These are phyloP conservation scores for Aspergillus aculeatinus DNA, from an alignment of 2,329 filamentous ascomycete species.

Conservation along the genomic window DNA sequence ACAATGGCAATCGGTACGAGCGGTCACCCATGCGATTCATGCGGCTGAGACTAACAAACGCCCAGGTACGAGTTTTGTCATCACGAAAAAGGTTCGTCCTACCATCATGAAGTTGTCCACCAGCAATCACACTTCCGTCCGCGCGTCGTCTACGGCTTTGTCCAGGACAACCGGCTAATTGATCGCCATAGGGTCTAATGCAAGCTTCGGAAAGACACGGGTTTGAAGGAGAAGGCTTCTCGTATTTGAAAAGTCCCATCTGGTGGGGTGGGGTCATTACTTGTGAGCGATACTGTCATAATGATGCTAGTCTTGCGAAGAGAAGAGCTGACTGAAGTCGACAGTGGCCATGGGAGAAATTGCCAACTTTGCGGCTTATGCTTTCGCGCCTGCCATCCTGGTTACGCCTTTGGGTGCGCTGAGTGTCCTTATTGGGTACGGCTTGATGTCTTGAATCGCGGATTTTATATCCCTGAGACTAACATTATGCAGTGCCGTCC, in stretches of 20 bases:
- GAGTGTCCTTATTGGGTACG: constrained; percentile 81
- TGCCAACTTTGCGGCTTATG: constrained; percentile 97
- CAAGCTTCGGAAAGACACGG: constrained; percentile 88
- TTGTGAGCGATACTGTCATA: constrained; percentile 55
- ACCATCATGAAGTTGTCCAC: constrained; percentile 4
- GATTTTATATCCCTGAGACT: constrained; percentile 14
- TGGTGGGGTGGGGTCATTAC: constrained; percentile 97
- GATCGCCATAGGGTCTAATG: constrained; percentile 68
- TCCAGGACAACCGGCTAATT: constrained; percentile 21
- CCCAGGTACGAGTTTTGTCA: constrained; percentile 91
- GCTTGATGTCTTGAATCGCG: constrained; percentile 4
- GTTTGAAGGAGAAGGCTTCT: constrained; percentile 94
- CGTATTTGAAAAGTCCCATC: constrained; percentile 88
- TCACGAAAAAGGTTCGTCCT: constrained; percentile 85
- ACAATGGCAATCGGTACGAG: constrained; percentile 48
- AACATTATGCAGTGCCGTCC: constrained; percentile 63
- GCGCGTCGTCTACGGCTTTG: constrained; percentile 8
- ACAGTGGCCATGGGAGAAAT: constrained; percentile 88
- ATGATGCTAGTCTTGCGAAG: constrained; percentile 14
- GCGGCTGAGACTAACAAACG: constrained; percentile 11
- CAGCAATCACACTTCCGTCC: constrained; percentile 9
- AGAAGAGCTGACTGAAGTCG: constrained; percentile 23
- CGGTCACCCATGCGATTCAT: background rate
- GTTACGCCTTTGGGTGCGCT: constrained; percentile 93
- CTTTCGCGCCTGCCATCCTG: constrained; percentile 96